Evolutionary conservation across 352 stramenopile genomes (phyloP).

Genomic region (Globisporangium apiculatum): DNA sequence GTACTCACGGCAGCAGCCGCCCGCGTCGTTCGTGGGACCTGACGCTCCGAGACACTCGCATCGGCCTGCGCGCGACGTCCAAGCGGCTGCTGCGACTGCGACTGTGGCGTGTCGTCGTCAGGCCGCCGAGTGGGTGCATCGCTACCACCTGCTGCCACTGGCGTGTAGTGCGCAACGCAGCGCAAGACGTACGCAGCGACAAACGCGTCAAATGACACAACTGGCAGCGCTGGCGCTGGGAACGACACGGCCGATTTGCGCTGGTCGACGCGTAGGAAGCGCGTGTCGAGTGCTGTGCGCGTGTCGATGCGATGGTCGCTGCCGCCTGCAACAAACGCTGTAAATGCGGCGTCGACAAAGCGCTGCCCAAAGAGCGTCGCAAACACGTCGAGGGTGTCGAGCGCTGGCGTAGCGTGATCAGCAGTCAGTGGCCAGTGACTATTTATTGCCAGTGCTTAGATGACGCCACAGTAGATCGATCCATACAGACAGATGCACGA

Average conservation of each 20-base stretch:
- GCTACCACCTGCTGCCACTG: background rate
- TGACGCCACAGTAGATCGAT: too few species aligned
- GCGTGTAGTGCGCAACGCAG: constrained; percentile 23
- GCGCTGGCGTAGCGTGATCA: background rate
- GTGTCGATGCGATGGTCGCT: constrained; percentile 20
- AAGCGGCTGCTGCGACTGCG: too few species aligned
- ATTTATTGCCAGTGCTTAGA: too few species aligned
- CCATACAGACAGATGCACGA: too few species aligned
- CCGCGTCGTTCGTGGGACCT: background rate
- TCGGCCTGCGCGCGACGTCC: background rate
- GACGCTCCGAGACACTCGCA: background rate
- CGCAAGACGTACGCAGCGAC: constrained; percentile 40
- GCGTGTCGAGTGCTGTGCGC: constrained; percentile 24
- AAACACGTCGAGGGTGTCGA: constrained; percentile 62
- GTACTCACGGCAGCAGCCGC: background rate
- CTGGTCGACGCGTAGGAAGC: constrained; percentile 40
- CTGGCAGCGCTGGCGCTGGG: constrained; percentile 24
- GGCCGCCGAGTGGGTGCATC: background rate
- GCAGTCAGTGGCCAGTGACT: too few species aligned
- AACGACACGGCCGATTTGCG: constrained; percentile 27
- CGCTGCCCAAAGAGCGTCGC: constrained; percentile 45
- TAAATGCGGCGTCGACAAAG: constrained; percentile 55
- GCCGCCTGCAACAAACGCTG: constrained; percentile 28
- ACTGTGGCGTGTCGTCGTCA: background rate
- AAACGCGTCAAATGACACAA: constrained; percentile 53